These are phyloP conservation scores for Tolypocladium tundrense DNA, from an alignment of 2,329 filamentous ascomycete species.

Conservation along the genomic window DNA sequence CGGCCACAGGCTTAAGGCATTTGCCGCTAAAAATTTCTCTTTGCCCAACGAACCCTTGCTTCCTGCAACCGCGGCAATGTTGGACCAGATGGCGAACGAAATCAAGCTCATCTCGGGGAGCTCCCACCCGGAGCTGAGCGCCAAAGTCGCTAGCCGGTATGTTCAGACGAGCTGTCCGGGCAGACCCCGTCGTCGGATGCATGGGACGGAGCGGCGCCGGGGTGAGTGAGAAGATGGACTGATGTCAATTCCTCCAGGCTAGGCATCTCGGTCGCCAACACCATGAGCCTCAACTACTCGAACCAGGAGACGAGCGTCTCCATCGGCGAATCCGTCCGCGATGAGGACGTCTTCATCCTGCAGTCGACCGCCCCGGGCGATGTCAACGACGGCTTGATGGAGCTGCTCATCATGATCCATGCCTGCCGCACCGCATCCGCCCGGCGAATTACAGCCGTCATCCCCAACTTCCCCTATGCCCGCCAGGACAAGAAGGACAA, in stretches of 20 bases:
- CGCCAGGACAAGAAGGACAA: slow-evolving; percentile 95
- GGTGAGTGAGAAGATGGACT: slow-evolving; percentile 6
- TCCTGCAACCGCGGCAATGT: slow-evolving; percentile 14
- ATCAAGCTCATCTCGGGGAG: slow-evolving; percentile 42
- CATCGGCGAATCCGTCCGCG: slow-evolving; percentile 89
- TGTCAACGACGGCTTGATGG: slow-evolving; percentile 97
- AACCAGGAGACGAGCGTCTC: slow-evolving; percentile 86
- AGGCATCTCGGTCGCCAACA: slow-evolving; percentile 68
- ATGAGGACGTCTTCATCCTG: slow-evolving; percentile 97
- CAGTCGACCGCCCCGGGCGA: slow-evolving; percentile 92
- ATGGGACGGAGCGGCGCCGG: background rate
- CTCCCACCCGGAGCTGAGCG: slow-evolving; percentile 37
- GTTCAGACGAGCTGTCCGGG: slow-evolving; percentile 6
- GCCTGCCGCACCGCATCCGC: slow-evolving; percentile 65
- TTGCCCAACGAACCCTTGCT: background rate
- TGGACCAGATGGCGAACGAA: slow-evolving; percentile 40
- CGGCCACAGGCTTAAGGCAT: background rate
- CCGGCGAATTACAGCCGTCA: slow-evolving; percentile 85
- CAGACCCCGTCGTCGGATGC: background rate
- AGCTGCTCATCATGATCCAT: slow-evolving; percentile 96
- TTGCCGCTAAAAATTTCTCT: slow-evolving; percentile 2
- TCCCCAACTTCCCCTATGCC: slow-evolving; percentile 94
- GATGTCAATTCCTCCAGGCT: slow-evolving; percentile 37
- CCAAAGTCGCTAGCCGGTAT: slow-evolving; percentile 33
- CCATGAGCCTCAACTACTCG: slow-evolving; percentile 73